A percentile compares a stretch with the other conserved stretches of the same genome.
Evolutionary conservation across 2,329 filamentous ascomycete genomes (phyloP).

Genomic region (Verticillium nonalfalfae): DNA sequence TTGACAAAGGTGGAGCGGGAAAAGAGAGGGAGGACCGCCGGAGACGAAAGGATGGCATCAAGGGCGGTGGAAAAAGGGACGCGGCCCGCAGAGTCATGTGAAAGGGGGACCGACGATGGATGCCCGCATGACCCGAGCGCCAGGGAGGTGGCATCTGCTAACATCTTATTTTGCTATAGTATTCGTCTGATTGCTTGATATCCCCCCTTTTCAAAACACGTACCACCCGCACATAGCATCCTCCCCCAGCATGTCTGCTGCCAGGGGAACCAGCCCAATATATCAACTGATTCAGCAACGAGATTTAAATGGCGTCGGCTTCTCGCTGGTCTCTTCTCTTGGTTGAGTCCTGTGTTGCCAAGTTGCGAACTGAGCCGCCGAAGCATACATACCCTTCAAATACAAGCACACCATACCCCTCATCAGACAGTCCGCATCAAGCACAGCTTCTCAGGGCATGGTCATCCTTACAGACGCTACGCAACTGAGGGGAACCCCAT

Average conservation of each 20-base stretch:
- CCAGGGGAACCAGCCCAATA: not conserved
- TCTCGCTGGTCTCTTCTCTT: no score
- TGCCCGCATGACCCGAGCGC: not conserved
- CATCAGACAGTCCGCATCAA: no score
- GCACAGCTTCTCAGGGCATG: no score
- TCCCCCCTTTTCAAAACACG: not conserved
- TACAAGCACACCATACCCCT: no score
- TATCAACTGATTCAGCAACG: not conserved
- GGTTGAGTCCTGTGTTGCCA: no score
- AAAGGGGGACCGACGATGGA: no score
- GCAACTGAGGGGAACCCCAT: no score
- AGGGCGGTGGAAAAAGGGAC: not conserved
- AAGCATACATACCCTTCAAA: no score
- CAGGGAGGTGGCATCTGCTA: not conserved
- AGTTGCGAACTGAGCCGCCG: no score
- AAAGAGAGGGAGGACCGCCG: no score
- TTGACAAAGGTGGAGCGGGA: not conserved
- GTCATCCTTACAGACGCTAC: no score
- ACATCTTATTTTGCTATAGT: not conserved
- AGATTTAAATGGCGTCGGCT: not conserved
- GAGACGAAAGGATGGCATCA: no score
- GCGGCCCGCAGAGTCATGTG: not conserved
- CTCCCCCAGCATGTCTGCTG: not conserved
- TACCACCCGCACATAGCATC: not conserved
- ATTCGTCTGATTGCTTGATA: not conserved